These are phyloP conservation scores for Raddia guianensis DNA, from an alignment of 176 grass and related monocot genomes.

Conservation along the genomic window DNA sequence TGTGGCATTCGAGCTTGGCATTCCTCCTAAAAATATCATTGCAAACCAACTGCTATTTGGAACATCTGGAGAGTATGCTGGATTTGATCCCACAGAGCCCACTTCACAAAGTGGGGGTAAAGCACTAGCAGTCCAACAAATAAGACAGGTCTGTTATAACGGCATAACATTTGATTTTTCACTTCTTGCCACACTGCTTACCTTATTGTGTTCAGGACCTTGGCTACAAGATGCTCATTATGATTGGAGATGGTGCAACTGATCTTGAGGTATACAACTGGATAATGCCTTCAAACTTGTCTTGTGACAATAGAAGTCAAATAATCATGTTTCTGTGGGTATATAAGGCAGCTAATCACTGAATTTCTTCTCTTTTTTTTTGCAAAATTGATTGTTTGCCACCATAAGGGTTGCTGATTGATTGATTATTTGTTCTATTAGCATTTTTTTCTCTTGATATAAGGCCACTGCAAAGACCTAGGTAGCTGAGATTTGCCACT, in stretches of 20 bases:
- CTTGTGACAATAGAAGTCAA: neutral
- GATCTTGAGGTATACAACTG: conserved; percentile 70
- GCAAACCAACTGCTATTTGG: conserved; percentile 90
- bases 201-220: conserved; percentile 37
- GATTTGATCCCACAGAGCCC: conserved; percentile 85
- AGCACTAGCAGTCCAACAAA: conserved; percentile 84
- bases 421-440: no score
- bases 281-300: conserved; percentile 6
- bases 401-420: no score
- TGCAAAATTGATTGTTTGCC: no score
- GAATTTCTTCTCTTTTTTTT: neutral
- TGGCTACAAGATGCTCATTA: conserved; percentile 55
- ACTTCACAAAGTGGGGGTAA: conserved; percentile 91
- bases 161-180: neutral
- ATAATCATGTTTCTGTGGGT: conserved; percentile 18
- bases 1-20: conserved; percentile 76
- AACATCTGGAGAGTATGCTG: conserved; percentile 71
- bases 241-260: conserved; percentile 98
- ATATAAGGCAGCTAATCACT: neutral
- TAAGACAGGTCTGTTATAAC: conserved; percentile 66
- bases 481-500: no score
- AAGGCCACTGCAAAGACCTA: no score
- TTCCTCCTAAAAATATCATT: conserved; percentile 84
- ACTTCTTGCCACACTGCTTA: conserved; percentile 26
- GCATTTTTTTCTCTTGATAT: no score